These are phyloP conservation scores for Nannizziopsis arthrosporioides DNA, from an alignment of 2,329 filamentous ascomycete genomes.

Conservation along the genomic window DNA sequence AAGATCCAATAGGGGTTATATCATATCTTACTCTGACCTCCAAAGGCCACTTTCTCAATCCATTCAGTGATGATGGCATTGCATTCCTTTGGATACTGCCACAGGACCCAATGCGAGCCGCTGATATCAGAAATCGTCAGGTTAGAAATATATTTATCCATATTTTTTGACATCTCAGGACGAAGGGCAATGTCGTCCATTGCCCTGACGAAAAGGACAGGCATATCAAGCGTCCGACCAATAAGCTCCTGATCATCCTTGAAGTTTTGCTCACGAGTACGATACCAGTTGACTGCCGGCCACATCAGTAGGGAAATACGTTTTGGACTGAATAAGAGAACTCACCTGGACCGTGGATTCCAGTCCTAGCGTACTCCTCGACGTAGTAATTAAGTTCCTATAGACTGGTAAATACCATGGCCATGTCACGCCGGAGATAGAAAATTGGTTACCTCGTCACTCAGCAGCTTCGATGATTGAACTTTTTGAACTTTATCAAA, in stretches of 20 bases:
- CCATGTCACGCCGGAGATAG: neutral
- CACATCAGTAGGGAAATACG: neutral
- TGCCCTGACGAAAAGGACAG: constrained; percentile 64
- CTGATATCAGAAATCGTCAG: constrained; percentile 56
- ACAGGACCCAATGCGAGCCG: constrained; percentile 71
- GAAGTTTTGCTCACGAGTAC: constrained; percentile 58
- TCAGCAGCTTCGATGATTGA: constrained; percentile 48
- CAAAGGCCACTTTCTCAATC: constrained; percentile 46
- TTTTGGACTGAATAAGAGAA: neutral
- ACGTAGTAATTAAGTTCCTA: constrained; percentile 66
- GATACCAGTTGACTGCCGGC: constrained; percentile 66
- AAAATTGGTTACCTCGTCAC: constrained; percentile 39
- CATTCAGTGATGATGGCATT: constrained; percentile 60
- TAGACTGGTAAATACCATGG: neutral
- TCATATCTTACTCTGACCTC: constrained; percentile 30
- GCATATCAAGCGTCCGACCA: constrained; percentile 42
- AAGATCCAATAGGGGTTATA: too few relatives aligned
- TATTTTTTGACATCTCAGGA: constrained; percentile 56
- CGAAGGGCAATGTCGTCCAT: constrained; percentile 60
- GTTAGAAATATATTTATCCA: constrained; percentile 56
- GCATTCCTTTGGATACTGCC: constrained; percentile 57
- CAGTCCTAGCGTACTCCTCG: constrained; percentile 56
- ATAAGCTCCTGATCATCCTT: constrained; percentile 53
- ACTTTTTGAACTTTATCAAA: constrained; percentile 52
- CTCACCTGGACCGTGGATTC: constrained; percentile 59